Conservation (phyloP, 805 yeast species). For the Metschnikowia continentalis region DNA sequence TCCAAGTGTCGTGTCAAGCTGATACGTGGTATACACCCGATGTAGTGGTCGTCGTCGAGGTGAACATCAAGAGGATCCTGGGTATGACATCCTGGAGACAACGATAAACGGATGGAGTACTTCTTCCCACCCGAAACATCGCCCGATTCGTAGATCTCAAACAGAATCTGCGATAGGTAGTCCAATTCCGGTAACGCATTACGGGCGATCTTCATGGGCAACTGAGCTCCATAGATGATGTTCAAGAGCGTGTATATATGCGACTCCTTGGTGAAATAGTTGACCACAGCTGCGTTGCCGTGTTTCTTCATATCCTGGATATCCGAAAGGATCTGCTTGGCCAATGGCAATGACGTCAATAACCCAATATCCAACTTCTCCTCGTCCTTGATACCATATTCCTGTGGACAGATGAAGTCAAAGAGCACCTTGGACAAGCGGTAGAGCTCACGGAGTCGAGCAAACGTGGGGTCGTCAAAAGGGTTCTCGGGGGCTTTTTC, state of each 20-base stretch:
- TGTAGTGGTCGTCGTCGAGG: conserved; percentile 92
- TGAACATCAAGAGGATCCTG: conserved; percentile 97
- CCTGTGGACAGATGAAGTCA: conserved; percentile 98
- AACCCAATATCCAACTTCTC: conserved; percentile 96
- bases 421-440: conserved; percentile 87
- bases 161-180: conserved; percentile 88
- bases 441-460: conserved; percentile 81
- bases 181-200: conserved; percentile 96
- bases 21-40: conserved; percentile 90
- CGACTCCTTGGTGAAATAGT: conserved; percentile 94
- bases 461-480: conserved; percentile 77
- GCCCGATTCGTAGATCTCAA: conserved; percentile 84
- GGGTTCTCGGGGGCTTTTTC: conserved; percentile 28
- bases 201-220: conserved; percentile 93
- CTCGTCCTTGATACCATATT: conserved; percentile 92
- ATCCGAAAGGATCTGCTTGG: conserved; percentile 79
- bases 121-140: conserved; percentile 67
- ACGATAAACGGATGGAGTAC: conserved; percentile 84
- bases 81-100: conserved; percentile 97
- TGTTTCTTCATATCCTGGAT: conserved; percentile 73
- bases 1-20: conserved; percentile 91
- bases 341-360: conserved; percentile 88
- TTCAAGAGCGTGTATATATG: conserved; percentile 93
- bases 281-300: conserved; percentile 77
- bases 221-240: conserved; percentile 83